phyloP scores from a whole-genome alignment of 106 monocot genomes.

The Allium sativum region DNA sequence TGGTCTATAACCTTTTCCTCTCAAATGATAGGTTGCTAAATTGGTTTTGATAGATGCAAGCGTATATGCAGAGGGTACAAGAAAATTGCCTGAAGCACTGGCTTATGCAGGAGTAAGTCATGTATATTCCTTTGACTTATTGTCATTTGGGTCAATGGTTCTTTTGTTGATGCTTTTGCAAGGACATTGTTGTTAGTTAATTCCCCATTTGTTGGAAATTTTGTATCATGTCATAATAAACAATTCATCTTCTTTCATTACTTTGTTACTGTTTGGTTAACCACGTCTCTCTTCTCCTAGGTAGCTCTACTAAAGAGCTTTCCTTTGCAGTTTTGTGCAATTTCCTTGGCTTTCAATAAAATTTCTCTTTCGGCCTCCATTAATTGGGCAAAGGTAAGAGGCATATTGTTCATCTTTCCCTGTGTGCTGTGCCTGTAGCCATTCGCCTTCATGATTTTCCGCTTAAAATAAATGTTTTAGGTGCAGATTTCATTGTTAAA shows the following conservation, averaged over 20 bases:
- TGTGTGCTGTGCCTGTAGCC: no score
- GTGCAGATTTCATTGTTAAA: no score
- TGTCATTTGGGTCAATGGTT: slow-evolving; percentile 2
- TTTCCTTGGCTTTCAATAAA: slow-evolving; percentile 43
- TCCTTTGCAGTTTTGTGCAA: slow-evolving; percentile 62
- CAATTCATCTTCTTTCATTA: not conserved
- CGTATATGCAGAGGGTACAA: slow-evolving; percentile 67
- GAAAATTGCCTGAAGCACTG: slow-evolving; percentile 44
- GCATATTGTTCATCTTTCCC: no score
- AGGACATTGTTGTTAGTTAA: not conserved
- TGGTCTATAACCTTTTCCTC: no score
- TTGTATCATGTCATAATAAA: not conserved
- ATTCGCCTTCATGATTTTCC: no score
- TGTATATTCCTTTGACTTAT: not conserved
- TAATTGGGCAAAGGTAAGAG: slow-evolving; percentile 66
- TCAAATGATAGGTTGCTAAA: slow-evolving; percentile 42
- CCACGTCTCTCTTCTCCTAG: slow-evolving; percentile 23
- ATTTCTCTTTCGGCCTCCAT: slow-evolving; percentile 24
- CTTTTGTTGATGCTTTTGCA: slow-evolving; percentile 6
- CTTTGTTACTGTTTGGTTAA: not conserved
- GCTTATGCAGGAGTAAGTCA: slow-evolving; percentile 85
- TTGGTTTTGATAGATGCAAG: slow-evolving; percentile 77
- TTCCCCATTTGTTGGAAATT: not conserved
- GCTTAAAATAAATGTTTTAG: no score
- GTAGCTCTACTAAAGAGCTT: slow-evolving; percentile 68